Base-by-base conservation (phyloP, 2,329 filamentous ascomycete genomes). In the Trematosphaeria pertusa region DNA sequence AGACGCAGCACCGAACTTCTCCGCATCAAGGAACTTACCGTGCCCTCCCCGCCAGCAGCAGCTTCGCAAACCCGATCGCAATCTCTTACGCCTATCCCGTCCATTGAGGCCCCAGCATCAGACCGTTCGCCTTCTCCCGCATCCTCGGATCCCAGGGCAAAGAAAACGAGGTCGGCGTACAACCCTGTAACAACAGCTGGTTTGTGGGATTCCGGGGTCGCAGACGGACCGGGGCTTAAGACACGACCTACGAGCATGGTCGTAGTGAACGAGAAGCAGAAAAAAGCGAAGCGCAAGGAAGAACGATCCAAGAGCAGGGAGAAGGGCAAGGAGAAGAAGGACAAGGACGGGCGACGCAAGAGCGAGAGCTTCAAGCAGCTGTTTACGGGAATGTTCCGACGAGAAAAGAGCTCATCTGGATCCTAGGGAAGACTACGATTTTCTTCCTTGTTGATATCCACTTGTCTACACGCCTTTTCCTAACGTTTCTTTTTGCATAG, bases 181-280 rank as follows among this genome's bases (percentile, higher is more conserved):
- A 59, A 68, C 22, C 67, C 68, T 3, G 50, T 70, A 12, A 62
- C 59, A 1, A 70, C 68, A n/a, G 58, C 64, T 5, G 66, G 68
- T 4, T 37, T 72, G 33, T 72, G 69, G 69, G 69, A 71, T 37
- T 71, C 65, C 1, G 67, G 66, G 1, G 61, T 70, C 7, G 48
- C 52, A 0, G 64, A 69, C 6, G 59, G 59, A 8, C 50, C 57
- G 2, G 54, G 62, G 1, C 38, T 67, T n/a, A 67, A 64, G 41
- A 48, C 45, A 12, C 57, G 65, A 14, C 66, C 67, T 2, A 70
- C 66, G 1, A 70, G 69, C 51, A 58, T 70, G 58, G 60, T 67
- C 7, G 59, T 69, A 20, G 51, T 67, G 37, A 67, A 64, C 19
- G 63, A 67, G 46, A 67, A 65, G 35, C 67, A 64, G 43, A 56